phyloP scores from a whole-genome alignment of 176 grass and related monocot genomes.

The Bromus sterilis region DNA sequence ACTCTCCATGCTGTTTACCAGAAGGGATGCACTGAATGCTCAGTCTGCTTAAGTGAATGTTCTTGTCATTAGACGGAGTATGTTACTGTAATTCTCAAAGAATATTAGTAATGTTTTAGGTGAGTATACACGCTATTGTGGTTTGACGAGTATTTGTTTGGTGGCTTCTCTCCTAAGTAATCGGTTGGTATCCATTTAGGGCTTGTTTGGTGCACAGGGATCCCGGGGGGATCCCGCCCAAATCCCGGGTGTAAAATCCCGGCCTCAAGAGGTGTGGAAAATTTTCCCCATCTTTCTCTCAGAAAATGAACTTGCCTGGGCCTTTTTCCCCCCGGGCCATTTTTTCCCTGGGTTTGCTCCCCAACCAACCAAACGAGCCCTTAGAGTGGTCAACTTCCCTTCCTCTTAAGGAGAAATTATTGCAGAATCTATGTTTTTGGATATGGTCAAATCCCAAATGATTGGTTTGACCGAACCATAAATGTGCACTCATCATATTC shows the following conservation, averaged over 20 bases:
- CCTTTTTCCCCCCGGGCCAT: too few species aligned
- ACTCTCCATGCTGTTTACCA: background rate
- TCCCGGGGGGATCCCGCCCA: too few species aligned
- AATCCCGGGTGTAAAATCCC: too few species aligned
- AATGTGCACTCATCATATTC: background rate
- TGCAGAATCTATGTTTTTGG: background rate
- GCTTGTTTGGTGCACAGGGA: too few species aligned
- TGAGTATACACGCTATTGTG: background rate
- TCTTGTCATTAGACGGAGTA: background rate
- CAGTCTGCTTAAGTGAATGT: background rate
- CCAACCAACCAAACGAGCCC: too few species aligned
- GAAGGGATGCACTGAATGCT: background rate
- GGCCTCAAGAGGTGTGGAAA: too few species aligned
- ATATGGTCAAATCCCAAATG: background rate
- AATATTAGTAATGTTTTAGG: background rate
- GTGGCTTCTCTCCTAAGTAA: background rate
- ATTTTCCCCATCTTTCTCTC: too few species aligned
- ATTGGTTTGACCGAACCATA: background rate
- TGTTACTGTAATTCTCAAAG: background rate
- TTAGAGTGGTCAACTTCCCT: conserved; percentile 7
- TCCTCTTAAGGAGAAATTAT: background rate
- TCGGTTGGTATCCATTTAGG: background rate
- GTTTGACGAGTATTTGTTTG: conserved; percentile 6
- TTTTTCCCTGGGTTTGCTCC: too few species aligned
- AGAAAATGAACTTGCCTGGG: too few species aligned